Evolutionary conservation across 2,329 filamentous ascomycete species (phyloP).

Genomic region (Camillea tinctor): DNA sequence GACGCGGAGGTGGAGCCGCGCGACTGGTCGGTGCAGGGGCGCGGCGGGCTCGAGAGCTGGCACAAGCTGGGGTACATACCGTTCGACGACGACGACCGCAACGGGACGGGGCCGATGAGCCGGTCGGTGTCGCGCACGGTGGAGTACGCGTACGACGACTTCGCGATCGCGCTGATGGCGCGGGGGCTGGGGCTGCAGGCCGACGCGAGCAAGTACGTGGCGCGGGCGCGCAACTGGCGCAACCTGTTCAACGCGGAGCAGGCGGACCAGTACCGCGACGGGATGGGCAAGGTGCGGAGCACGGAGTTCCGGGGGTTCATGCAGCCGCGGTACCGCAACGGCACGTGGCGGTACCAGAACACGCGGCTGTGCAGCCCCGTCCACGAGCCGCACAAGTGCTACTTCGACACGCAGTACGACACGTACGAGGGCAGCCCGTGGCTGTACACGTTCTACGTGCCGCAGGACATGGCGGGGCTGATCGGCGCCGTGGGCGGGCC

Average conservation of each 20-base stretch:
- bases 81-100: constrained; percentile 61
- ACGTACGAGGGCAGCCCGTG: constrained; percentile 57
- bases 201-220: constrained; percentile 61
- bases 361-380: constrained; percentile 59
- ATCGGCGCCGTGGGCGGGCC: constrained; percentile 54
- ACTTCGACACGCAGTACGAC: constrained; percentile 43
- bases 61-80: constrained; percentile 70
- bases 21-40: constrained; percentile 68
- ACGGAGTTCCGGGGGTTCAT: constrained; percentile 67
- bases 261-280: constrained; percentile 30
- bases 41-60: constrained; percentile 71
- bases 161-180: constrained; percentile 64
- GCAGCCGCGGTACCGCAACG: constrained; percentile 65
- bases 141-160: constrained; percentile 81
- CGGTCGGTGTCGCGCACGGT: constrained; percentile 72
- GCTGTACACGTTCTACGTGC: constrained; percentile 68
- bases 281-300: constrained; percentile 22
- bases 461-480: constrained; percentile 41
- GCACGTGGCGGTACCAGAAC: constrained; percentile 66
- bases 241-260: constrained; percentile 60
- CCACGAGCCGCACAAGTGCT: constrained; percentile 48
- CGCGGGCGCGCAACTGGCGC: constrained; percentile 65
- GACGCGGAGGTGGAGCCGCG: constrained; percentile 68
- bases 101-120: constrained; percentile 63
- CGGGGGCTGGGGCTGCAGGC: constrained; percentile 49